Percentiles rank a stretch among this genome's conserved stretches.
phyloP scores from a whole-genome alignment of 352 stramenopile species.

The Discostella stelligera region DNA sequence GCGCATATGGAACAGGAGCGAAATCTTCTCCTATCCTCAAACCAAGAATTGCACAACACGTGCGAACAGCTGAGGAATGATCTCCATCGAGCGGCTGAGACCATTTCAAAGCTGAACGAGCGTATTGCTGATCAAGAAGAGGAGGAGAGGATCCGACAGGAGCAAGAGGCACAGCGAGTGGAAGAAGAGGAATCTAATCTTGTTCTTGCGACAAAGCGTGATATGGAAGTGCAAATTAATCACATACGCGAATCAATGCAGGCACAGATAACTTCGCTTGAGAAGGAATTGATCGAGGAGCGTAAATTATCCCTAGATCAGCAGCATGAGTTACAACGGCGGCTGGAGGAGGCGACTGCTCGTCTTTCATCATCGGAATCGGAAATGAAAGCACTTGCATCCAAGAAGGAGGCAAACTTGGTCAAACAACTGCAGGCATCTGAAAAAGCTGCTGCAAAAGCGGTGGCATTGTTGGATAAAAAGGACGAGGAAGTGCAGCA shows the following conservation, averaged over 20 bases:
- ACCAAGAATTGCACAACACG: constrained; percentile 23
- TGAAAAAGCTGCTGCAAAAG: constrained; percentile 54
- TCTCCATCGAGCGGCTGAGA: constrained; percentile 44
- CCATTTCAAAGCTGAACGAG: constrained; percentile 36
- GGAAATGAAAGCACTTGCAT: constrained; percentile 31
- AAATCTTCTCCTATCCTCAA: constrained; percentile 24
- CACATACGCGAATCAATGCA: constrained; percentile 37
- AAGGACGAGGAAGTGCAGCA: constrained; percentile 64
- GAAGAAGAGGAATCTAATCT: constrained; percentile 38
- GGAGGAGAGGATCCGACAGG: constrained; percentile 21
- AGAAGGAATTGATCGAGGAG: constrained; percentile 43
- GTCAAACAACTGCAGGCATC: constrained; percentile 52
- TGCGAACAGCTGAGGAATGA: constrained; percentile 42
- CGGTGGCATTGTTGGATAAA: constrained; percentile 69
- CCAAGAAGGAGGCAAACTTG: constrained; percentile 41
- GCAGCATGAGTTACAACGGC: constrained; percentile 42
- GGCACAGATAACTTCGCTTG: constrained; percentile 34
- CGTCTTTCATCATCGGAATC: constrained; percentile 33
- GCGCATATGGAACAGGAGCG: constrained; percentile 18
- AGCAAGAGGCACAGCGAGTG: constrained; percentile 28
- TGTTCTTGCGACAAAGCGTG: constrained; percentile 28
- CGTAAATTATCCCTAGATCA: constrained; percentile 33
- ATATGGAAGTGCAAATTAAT: constrained; percentile 40
- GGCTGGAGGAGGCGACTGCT: constrained; percentile 42
- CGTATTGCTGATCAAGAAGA: constrained; percentile 38